These are phyloP conservation scores for Coniochaeta hoffmannii DNA, from an alignment of 2,329 filamentous ascomycete species.

Conservation along the genomic window DNA sequence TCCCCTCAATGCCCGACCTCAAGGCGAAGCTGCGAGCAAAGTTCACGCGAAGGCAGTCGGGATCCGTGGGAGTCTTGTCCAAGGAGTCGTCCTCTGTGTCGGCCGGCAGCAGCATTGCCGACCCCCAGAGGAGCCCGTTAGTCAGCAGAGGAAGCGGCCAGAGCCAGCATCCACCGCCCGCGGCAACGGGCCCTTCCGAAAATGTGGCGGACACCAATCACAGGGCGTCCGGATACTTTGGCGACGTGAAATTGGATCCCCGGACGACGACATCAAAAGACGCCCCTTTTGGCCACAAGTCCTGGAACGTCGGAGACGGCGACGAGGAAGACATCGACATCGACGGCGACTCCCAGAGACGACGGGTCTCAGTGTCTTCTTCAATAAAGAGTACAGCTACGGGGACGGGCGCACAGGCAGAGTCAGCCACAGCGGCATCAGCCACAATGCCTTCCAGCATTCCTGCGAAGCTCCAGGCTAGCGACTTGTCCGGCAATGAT, in stretches of 20 bases:
- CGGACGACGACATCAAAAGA: not conserved
- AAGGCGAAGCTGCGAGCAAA: slow-evolving; percentile 39
- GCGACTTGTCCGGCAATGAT: slow-evolving; percentile 24
- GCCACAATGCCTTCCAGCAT: slow-evolving; percentile 6
- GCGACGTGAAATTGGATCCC: not conserved
- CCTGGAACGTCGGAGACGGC: not conserved
- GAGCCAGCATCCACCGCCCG: not conserved
- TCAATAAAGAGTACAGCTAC: not conserved
- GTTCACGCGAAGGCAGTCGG: slow-evolving; percentile 35
- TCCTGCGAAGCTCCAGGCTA: slow-evolving; percentile 11
- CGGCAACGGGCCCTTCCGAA: not conserved
- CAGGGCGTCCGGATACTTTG: not conserved
- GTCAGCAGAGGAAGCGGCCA: slow-evolving; percentile 8
- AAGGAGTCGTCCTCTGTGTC: slow-evolving; percentile 22
- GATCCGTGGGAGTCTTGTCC: slow-evolving; percentile 20
- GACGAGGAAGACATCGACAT: not conserved
- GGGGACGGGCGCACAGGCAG: slow-evolving; percentile 2
- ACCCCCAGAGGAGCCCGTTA: slow-evolving; percentile 5
- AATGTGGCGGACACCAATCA: not conserved
- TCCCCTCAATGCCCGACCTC: slow-evolving; percentile 33
- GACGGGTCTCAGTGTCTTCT: not conserved
- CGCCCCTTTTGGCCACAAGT: not conserved
- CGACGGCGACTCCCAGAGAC: slow-evolving; percentile 1
- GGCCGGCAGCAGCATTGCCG: slow-evolving; percentile 8
- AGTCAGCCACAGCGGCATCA: slow-evolving; percentile 7